phyloP scores from a whole-genome alignment of 2,329 filamentous ascomycete genomes.

The Cordyceps sp. region DNA sequence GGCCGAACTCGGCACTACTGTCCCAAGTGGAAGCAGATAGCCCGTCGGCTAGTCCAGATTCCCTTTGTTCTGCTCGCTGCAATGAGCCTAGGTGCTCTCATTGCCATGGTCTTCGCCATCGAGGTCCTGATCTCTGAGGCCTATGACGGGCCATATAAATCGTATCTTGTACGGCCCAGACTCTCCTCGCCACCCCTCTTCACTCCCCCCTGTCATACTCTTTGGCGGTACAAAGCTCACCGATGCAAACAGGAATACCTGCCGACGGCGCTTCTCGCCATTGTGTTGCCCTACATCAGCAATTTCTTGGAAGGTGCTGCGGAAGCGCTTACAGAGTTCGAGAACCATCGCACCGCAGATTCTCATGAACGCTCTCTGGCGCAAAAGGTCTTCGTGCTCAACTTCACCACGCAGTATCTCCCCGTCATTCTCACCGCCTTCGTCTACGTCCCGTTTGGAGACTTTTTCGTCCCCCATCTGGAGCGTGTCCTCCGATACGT shows the following conservation, averaged over 20 bases:
- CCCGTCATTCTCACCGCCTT: conserved; percentile 64
- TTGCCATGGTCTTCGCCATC: conserved; percentile 53
- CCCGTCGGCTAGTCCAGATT: conserved; percentile 49
- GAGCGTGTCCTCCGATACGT: conserved; percentile 34
- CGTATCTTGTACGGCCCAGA: conserved; percentile 40
- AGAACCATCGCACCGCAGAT: conserved; percentile 60
- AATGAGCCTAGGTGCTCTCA: conserved; percentile 44
- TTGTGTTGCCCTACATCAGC: conserved; percentile 47
- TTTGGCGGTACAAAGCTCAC: no score
- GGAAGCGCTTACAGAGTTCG: conserved; percentile 46
- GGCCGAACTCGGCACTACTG: conserved; percentile 47
- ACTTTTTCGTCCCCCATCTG: conserved; percentile 48
- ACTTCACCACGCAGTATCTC: conserved; percentile 67
- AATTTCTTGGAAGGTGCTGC: conserved; percentile 46
- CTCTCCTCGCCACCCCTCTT: no score
- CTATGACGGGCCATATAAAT: conserved; percentile 53
- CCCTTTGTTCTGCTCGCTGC: conserved; percentile 49
- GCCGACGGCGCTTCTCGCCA: conserved; percentile 53
- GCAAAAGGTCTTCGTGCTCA: conserved; percentile 60
- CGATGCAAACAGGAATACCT: conserved; percentile 43
- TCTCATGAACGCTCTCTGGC: conserved; percentile 53
- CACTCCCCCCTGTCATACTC: no score
- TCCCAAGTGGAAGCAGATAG: conserved; percentile 44
- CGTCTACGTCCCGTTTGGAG: conserved; percentile 62
- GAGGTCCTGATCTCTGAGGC: conserved; percentile 63